These are phyloP conservation scores for Hyphopichia pseudoburtonii DNA, from an alignment of 1,139 yeast species.

Conservation along the genomic window DNA sequence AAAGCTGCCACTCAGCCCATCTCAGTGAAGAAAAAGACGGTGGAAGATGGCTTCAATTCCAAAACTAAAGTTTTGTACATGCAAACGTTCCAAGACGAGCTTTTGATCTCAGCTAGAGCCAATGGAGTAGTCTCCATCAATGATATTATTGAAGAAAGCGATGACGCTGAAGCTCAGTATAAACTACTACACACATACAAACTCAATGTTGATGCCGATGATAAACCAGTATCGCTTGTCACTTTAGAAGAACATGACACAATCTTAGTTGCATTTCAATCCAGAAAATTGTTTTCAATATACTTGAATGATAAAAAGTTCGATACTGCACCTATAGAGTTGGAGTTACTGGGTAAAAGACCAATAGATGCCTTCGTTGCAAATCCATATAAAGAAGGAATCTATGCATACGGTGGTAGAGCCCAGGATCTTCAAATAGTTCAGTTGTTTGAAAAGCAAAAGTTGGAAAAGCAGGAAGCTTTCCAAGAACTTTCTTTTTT, in stretches of 20 bases:
- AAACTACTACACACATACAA: slow-evolving; percentile 27
- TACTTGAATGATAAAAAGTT: slow-evolving; percentile 27
- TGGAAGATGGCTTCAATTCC: slow-evolving; percentile 24
- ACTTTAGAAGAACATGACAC: slow-evolving; percentile 29
- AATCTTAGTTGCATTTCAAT: slow-evolving; percentile 42
- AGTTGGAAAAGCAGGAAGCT: slow-evolving; percentile 12
- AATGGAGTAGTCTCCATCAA: slow-evolving; percentile 45
- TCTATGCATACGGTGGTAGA: slow-evolving; percentile 74
- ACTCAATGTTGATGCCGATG: slow-evolving; percentile 22
- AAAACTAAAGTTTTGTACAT: slow-evolving; percentile 28
- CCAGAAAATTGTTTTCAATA: slow-evolving; percentile 51
- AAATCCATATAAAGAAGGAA: slow-evolving; percentile 43
- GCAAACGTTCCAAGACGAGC: slow-evolving; percentile 28
- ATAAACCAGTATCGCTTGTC: slow-evolving; percentile 35
- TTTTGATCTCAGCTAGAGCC: slow-evolving; percentile 41
- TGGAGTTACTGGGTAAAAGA: slow-evolving; percentile 34
- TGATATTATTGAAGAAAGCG: slow-evolving; percentile 20
- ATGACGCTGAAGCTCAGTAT: slow-evolving; percentile 21
- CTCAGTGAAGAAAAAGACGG: slow-evolving; percentile 39
- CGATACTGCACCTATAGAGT: slow-evolving; percentile 28
- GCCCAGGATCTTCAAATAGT: slow-evolving; percentile 63
- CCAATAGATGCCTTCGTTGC: slow-evolving; percentile 48
- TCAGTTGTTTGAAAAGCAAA: slow-evolving; percentile 30
- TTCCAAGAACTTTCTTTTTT: slow-evolving; percentile 14
- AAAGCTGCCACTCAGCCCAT: slow-evolving; percentile 58